These are phyloP conservation scores for Madurella mycetomatis DNA, from an alignment of 2,329 filamentous ascomycete species.

Conservation along the genomic window DNA sequence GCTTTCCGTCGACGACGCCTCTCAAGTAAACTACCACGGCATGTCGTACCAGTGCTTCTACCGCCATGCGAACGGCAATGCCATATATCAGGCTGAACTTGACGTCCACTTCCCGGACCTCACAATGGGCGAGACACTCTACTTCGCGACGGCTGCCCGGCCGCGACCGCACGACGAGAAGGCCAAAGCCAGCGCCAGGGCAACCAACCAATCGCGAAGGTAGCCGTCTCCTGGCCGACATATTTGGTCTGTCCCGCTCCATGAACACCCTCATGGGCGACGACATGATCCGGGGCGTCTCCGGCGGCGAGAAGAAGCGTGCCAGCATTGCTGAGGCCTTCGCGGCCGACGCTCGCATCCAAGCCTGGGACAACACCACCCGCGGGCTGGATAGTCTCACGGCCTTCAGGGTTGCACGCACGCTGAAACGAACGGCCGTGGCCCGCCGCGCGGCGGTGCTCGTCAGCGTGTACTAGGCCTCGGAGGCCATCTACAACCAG, in stretches of 20 bases:
- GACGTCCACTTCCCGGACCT: slow-evolving; percentile 71
- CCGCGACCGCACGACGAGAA: too few species aligned
- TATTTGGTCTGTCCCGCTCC: too few species aligned
- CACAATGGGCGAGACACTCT: slow-evolving; percentile 66
- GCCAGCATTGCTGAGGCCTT: slow-evolving; percentile 76
- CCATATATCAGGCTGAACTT: slow-evolving; percentile 56
- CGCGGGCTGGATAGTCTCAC: slow-evolving; percentile 68
- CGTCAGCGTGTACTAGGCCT: slow-evolving; percentile 60
- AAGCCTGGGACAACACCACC: slow-evolving; percentile 74
- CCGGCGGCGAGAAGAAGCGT: slow-evolving; percentile 68
- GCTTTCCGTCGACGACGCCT: slow-evolving; percentile 47
- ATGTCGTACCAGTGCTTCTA: slow-evolving; percentile 55
- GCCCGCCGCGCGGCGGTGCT: slow-evolving; percentile 58
- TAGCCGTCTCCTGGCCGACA: too few species aligned
- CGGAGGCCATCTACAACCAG: slow-evolving; percentile 20
- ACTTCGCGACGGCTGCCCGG: slow-evolving; percentile 49
- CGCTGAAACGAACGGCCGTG: slow-evolving; percentile 56
- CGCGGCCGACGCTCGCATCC: slow-evolving; percentile 55
- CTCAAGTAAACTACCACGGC: slow-evolving; percentile 57
- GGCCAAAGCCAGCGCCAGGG: slow-evolving; percentile 51
- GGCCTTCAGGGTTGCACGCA: slow-evolving; percentile 67
- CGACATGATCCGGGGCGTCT: slow-evolving; percentile 66
- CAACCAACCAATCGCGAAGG: slow-evolving; percentile 54
- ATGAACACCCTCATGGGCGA: too few species aligned
- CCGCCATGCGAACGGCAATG: slow-evolving; percentile 55